These are phyloP conservation scores for Oryza brachyantha DNA, from an alignment of 176 grass and related monocot species.

Conservation along the genomic window DNA sequence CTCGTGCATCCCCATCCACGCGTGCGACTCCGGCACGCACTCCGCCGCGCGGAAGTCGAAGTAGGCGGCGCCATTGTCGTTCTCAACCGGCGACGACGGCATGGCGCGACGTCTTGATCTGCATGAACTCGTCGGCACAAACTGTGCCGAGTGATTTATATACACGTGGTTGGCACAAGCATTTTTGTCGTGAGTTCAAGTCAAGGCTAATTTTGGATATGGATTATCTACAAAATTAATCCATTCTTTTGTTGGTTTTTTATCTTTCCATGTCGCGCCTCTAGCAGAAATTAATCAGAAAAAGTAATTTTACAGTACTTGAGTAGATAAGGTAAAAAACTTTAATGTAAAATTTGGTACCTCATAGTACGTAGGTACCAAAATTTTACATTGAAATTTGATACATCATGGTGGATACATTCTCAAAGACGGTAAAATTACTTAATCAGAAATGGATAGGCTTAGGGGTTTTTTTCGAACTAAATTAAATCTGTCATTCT, in stretches of 20 bases:
- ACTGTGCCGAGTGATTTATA: background rate
- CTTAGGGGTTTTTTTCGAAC: too few relatives aligned
- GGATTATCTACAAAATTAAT: background rate
- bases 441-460: background rate
- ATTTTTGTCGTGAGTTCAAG: background rate
- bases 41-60: constrained; percentile 18
- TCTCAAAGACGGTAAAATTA: too few relatives aligned
- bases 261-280: background rate
- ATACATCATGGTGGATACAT: too few relatives aligned
- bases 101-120: background rate
- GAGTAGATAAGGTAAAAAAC: too few relatives aligned
- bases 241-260: background rate
- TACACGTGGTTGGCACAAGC: background rate
- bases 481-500: too few relatives aligned
- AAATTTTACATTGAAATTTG: too few relatives aligned
- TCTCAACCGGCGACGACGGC: background rate
- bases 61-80: background rate
- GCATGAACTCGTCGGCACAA: background rate
- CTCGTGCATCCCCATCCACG: constrained; percentile 26
- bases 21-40: constrained; percentile 52
- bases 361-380: too few relatives aligned
- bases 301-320: too few relatives aligned
- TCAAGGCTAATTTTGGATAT: background rate
- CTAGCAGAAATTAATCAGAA: too few relatives aligned
- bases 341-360: too few relatives aligned